Conservation (phyloP, 768 basidiomycete species). For the Tulasnella sp. region DNA sequence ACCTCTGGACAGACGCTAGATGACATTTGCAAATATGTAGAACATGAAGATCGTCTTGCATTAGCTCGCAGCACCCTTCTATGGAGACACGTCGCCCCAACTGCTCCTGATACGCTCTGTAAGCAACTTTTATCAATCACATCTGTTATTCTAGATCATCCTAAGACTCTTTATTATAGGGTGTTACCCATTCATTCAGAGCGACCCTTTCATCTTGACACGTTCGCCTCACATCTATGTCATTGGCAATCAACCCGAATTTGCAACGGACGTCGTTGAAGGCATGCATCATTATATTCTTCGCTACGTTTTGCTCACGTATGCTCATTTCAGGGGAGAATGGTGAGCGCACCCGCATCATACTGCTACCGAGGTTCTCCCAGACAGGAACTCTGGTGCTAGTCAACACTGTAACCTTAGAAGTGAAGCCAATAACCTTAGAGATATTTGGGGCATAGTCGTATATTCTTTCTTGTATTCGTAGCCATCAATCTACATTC, state of each 20-base stretch:
- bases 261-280: constrained; percentile 56
- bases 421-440: constrained; percentile 33
- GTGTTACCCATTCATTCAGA: constrained; percentile 85
- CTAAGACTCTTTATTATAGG: constrained; percentile 26
- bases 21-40: constrained; percentile 89
- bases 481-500: background rate
- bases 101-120: constrained; percentile 92
- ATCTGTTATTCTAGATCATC: too few species aligned
- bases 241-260: constrained; percentile 79
- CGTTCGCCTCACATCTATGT: constrained; percentile 83
- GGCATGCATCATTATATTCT: constrained; percentile 24
- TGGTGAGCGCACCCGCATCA: constrained; percentile 38
- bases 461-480: background rate
- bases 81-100: constrained; percentile 97
- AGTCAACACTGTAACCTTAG: constrained; percentile 65
- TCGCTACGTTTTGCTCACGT: background rate
- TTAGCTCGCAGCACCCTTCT: constrained; percentile 67
- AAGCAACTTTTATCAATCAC: constrained; percentile 16
- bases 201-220: constrained; percentile 81
- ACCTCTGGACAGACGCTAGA: constrained; percentile 88
- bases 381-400: constrained; percentile 67
- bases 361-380: constrained; percentile 71
- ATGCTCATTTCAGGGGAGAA: constrained; percentile 8
- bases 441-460: background rate
- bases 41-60: constrained; percentile 47